Conservation (phyloP, 768 basidiomycete genomes). For the Paxillus ammoniavirescens region DNA sequence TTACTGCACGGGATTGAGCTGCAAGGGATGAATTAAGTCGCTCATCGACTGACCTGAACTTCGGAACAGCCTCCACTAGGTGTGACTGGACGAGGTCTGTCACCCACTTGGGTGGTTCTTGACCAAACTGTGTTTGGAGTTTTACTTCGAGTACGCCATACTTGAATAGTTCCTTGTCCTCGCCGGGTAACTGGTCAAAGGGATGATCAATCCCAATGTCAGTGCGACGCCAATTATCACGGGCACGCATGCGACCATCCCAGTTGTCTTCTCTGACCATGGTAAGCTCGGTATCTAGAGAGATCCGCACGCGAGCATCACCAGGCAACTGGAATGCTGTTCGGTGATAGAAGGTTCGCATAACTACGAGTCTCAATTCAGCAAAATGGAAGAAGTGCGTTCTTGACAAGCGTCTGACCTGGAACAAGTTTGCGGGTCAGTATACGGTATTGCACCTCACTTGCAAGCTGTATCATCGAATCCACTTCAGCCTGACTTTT, state of each 20-base stretch:
- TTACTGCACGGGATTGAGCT: slow-evolving; percentile 47
- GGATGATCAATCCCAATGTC: slow-evolving; percentile 94
- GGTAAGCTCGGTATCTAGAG: slow-evolving; percentile 93
- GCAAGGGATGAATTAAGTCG: not conserved
- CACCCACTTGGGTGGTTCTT: slow-evolving; percentile 96
- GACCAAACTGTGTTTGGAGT: slow-evolving; percentile 92
- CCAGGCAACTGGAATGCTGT: slow-evolving; percentile 99
- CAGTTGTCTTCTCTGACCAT: slow-evolving; percentile 97
- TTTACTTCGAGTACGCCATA: slow-evolving; percentile 98
- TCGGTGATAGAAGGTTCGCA: slow-evolving; percentile 97
- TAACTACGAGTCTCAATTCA: slow-evolving; percentile 48
- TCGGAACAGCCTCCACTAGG: slow-evolving; percentile 95
- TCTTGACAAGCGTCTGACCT: slow-evolving; percentile 45
- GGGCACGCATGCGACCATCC: slow-evolving; percentile 77
- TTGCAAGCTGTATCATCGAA: slow-evolving; percentile 93
- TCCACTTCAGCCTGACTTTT: slow-evolving; percentile 92
- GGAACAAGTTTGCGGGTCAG: slow-evolving; percentile 79
- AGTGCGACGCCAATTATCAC: slow-evolving; percentile 89
- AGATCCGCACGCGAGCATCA: slow-evolving; percentile 97
- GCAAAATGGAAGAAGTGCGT: not conserved
- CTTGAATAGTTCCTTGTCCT: slow-evolving; percentile 94
- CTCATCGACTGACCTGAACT: slow-evolving; percentile 69
- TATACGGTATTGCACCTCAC: slow-evolving; percentile 91
- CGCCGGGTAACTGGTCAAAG: slow-evolving; percentile 68
- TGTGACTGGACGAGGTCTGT: slow-evolving; percentile 94